phyloP scores from a whole-genome alignment of 1,139 yeast species.

The Saccharomyces hybrid region DNA sequence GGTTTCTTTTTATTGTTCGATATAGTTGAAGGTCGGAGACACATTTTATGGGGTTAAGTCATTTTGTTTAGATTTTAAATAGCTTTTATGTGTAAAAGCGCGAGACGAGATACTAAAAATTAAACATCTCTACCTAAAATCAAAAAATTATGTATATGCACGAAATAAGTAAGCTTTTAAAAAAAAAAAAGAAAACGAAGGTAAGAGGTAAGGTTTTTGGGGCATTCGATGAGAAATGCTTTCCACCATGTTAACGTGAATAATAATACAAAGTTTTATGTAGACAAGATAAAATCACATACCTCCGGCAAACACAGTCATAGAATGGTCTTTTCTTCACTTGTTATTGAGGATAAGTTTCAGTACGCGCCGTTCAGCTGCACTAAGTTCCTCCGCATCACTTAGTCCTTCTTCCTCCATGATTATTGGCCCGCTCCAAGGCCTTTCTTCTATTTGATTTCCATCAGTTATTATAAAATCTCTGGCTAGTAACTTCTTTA shows the following conservation, averaged over 20 bases:
- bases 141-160: no score
- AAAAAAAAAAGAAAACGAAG: not conserved
- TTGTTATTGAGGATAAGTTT: not conserved
- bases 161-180: no score
- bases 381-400: conserved; percentile 30
- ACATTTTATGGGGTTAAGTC: not conserved
- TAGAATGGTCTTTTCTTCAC: not conserved
- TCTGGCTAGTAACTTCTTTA: conserved; percentile 10
- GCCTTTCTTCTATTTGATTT: conserved; percentile 13
- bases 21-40: not conserved
- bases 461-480: conserved; percentile 19
- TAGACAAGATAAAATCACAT: not conserved
- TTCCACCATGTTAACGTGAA: not conserved
- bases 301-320: not conserved
- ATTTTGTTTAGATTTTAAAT: not conserved
- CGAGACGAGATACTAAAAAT: not conserved
- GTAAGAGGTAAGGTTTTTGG: not conserved
- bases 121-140: not conserved
- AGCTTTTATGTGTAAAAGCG: not conserved
- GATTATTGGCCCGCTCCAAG: conserved; percentile 28
- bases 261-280: not conserved
- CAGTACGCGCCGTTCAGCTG: conserved; percentile 7
- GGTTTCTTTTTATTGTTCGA: not conserved
- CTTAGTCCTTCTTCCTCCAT: conserved; percentile 31
- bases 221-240: not conserved